phyloP scores from a whole-genome alignment of 1,284 basidiomycete genomes.

The Tremellales sp. region DNA sequence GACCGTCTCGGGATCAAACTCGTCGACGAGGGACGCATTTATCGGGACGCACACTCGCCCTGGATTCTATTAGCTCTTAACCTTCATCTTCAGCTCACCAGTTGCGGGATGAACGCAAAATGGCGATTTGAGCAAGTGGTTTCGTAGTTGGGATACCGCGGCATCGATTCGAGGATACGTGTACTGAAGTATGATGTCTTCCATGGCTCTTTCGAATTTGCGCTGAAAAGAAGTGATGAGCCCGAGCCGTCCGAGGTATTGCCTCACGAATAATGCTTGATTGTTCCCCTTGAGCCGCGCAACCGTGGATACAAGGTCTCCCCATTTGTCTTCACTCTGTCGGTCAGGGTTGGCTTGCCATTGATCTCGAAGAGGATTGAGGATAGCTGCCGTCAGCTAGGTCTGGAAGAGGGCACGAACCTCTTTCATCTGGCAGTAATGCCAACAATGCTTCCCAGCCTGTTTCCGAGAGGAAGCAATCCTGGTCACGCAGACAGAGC shows the following conservation, averaged over 20 bases:
- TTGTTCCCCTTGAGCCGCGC: constrained; percentile 35
- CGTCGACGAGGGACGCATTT: constrained; percentile 69
- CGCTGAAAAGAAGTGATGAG: constrained; percentile 14
- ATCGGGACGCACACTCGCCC: constrained; percentile 94
- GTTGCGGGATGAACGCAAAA: constrained; percentile 98
- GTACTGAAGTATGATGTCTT: constrained; percentile 90
- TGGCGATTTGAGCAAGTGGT: constrained; percentile 96
- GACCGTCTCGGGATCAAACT: constrained; percentile 79
- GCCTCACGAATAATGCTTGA: constrained; percentile 21
- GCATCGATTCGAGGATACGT: constrained; percentile 95
- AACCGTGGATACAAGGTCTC: constrained; percentile 54
- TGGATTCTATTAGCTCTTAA: constrained; percentile 11
- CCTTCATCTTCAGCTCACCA: constrained; percentile 31
- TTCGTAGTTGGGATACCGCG: constrained; percentile 94
- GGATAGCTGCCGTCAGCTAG: constrained; percentile 40
- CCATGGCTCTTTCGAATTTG: constrained; percentile 54
- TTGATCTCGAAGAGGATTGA: constrained; percentile 54
- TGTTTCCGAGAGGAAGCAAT: constrained; percentile 69
- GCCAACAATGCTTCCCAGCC: constrained; percentile 73
- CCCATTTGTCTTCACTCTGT: constrained; percentile 68
- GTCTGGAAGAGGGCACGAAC: constrained; percentile 26
- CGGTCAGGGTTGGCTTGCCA: constrained; percentile 62
- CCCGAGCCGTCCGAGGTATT: neutral
- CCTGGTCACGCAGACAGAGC: constrained; percentile 78
- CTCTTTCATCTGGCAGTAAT: constrained; percentile 63